Evolutionary conservation across 2,329 filamentous ascomycete genomes (phyloP).

Genomic region (Ophiocordyceps sinensis): DNA sequence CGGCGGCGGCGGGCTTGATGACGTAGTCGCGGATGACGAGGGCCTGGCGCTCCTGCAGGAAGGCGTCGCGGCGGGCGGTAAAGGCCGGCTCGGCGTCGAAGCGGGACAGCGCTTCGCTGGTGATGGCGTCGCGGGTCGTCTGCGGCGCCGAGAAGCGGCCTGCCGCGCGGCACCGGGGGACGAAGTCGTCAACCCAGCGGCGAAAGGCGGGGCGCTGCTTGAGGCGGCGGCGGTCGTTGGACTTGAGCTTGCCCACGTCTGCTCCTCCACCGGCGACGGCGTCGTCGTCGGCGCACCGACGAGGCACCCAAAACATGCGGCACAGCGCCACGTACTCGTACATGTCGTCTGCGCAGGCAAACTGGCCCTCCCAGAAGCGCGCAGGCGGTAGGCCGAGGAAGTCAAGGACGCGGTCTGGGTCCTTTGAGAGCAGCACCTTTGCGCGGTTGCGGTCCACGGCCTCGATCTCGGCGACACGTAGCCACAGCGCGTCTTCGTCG

Average conservation of each 20-base stretch:
- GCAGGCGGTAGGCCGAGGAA: constrained; percentile 46
- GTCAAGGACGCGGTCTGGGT: constrained; percentile 38
- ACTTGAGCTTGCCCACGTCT: constrained; percentile 18
- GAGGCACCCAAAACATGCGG: constrained; percentile 38
- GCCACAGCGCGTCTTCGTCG: constrained; percentile 46
- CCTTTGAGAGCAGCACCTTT: constrained; percentile 43
- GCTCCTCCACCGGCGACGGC: constrained; percentile 5
- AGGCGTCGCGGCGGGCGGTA: constrained; percentile 23
- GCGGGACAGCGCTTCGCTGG: constrained; percentile 33
- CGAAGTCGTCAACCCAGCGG: constrained; percentile 47
- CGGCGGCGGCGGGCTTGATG: constrained; percentile 23
- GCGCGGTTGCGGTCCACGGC: constrained; percentile 36
- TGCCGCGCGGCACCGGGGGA: constrained; percentile 34
- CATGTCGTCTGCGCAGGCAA: constrained; percentile 37
- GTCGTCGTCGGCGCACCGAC: not conserved
- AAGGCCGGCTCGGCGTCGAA: constrained; percentile 36
- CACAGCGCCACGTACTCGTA: constrained; percentile 47
- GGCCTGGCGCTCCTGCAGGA: constrained; percentile 23
- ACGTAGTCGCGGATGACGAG: constrained; percentile 29
- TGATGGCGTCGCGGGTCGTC: constrained; percentile 28
- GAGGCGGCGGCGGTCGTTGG: constrained; percentile 44
- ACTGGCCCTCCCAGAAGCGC: constrained; percentile 36
- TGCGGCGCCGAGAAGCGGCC: constrained; percentile 17
- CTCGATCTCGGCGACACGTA: constrained; percentile 58
- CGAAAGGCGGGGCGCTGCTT: constrained; percentile 40